Conservation (phyloP, 305 asterid species). For the Euphrasia arctica region DNA sequence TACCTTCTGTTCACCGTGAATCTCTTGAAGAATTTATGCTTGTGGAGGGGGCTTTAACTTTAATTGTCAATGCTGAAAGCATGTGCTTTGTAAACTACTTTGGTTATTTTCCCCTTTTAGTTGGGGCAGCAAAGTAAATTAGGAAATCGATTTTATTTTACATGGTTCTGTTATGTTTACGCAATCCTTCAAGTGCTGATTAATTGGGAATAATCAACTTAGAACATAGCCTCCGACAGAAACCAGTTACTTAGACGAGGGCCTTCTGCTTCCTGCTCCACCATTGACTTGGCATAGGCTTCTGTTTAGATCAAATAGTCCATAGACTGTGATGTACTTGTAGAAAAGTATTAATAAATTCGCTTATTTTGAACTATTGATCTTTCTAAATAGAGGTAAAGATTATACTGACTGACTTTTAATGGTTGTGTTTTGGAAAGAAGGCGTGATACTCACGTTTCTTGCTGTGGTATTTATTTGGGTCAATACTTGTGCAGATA, state of each 20-base stretch:
- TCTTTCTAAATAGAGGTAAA: too few species aligned
- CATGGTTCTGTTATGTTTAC: too few species aligned
- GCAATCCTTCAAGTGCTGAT: too few species aligned
- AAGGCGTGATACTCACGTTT: conserved; percentile 1
- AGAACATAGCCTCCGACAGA: too few species aligned
- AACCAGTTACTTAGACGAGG: too few species aligned
- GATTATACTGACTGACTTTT: neutral
- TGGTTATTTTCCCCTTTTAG: neutral
- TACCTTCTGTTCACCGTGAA: neutral
- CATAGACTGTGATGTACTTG: neutral
- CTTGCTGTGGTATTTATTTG: conserved; percentile 6
- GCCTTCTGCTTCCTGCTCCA: too few species aligned
- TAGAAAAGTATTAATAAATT: neutral
- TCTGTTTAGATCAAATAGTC: too few species aligned
- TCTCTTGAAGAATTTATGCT: conserved; percentile 3
- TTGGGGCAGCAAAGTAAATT: neutral
- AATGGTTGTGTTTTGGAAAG: neutral
- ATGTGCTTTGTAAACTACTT: conserved; percentile 2
- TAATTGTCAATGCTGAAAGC: conserved; percentile 2
- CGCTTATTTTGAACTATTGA: neutral
- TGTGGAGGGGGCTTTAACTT: conserved; percentile 10
- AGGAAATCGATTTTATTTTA: neutral
- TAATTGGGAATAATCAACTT: too few species aligned
- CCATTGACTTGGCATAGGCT: too few species aligned
- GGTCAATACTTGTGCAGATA: conserved; percentile 39